Conservation (phyloP, 1,284 basidiomycete species). For the Ustilago trichophora region DNA sequence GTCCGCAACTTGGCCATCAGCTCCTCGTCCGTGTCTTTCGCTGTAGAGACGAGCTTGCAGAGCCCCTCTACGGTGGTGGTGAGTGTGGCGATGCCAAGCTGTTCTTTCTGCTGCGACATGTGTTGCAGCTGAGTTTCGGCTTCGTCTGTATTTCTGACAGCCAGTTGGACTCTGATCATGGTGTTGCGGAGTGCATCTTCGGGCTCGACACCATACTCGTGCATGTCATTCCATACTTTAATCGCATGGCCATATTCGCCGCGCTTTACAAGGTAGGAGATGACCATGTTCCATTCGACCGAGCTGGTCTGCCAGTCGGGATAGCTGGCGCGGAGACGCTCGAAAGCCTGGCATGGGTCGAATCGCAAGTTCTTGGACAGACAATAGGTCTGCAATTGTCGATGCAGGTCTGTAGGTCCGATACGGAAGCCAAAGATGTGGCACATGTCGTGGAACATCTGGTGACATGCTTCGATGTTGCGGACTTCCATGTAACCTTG, state of each 20-base stretch:
- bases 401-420: conserved; percentile 28
- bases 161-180: conserved; percentile 12
- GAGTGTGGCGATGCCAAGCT: conserved; percentile 13
- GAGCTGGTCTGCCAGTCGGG: conserved; percentile 32
- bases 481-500: not conserved
- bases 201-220: not conserved
- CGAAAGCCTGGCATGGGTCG: conserved; percentile 19
- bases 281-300: conserved; percentile 43
- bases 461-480: conserved; percentile 12
- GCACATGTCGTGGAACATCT: conserved; percentile 32
- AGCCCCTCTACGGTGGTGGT: conserved; percentile 17
- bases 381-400: conserved; percentile 21
- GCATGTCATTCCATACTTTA: conserved; percentile 24
- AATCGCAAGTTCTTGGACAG: not conserved
- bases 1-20: conserved; percentile 1
- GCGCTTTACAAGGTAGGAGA: conserved; percentile 12
- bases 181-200: conserved; percentile 10
- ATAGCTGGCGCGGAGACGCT: conserved; percentile 13
- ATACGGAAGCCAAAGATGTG: conserved; percentile 24
- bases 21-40: not conserved
- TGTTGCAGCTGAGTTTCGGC: conserved; percentile 7
- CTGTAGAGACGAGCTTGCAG: not conserved
- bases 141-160: not conserved
- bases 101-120: not conserved
- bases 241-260: conserved; percentile 6